Conservation (phyloP, 179 eudicot genomes). For the Silene noctiflora region DNA sequence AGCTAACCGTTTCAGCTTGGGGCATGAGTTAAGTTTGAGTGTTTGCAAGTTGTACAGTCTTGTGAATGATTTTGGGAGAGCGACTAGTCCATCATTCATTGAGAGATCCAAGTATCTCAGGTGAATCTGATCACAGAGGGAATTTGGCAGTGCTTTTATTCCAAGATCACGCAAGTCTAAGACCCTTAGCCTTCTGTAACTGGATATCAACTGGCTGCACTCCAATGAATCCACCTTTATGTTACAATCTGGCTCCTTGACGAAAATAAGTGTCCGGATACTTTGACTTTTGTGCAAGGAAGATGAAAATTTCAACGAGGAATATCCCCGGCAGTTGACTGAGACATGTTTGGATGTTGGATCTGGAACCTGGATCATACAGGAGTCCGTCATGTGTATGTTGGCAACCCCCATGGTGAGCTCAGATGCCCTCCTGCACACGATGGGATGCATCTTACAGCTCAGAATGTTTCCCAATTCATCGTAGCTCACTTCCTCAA, state of each 20-base stretch:
- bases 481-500: conserved; percentile 23
- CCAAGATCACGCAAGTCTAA: conserved; percentile 31
- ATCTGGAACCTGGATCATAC: background rate
- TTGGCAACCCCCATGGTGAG: conserved; percentile 4
- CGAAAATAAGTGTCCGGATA: conserved; percentile 25
- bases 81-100: conserved; percentile 17
- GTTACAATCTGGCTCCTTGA: conserved; percentile 17
- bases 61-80: conserved; percentile 33
- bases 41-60: conserved; percentile 32
- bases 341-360: conserved; percentile 18
- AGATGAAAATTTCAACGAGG: background rate
- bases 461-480: conserved; percentile 13
- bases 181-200: conserved; percentile 25
- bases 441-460: conserved; percentile 33
- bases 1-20: conserved; percentile 3
- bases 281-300: background rate
- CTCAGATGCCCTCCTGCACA: conserved; percentile 19
- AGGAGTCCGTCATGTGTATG: background rate
- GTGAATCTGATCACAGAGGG: conserved; percentile 28
- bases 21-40: conserved; percentile 28
- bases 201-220: conserved; percentile 7
- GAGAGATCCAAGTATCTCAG: conserved; percentile 35
- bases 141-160: conserved; percentile 25
- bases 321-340: background rate
- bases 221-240: background rate